Conservation (phyloP, 2,329 filamentous ascomycete species). For the Lasiodiplodia gonubiensis region DNA sequence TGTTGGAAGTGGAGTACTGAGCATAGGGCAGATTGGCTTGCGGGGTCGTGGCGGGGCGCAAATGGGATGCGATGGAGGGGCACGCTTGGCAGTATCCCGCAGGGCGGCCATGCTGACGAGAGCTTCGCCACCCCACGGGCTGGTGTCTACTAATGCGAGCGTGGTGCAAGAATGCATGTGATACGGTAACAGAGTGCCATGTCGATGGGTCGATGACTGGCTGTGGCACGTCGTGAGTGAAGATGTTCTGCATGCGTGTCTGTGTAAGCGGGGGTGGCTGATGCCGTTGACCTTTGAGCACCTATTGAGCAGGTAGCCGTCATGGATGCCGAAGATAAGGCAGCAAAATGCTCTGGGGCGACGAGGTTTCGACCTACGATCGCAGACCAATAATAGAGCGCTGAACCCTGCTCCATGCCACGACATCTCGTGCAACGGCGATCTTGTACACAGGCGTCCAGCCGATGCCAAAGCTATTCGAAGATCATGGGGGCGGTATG, state of each 20-base stretch:
- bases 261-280: neutral
- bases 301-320: neutral
- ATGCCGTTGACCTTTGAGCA: neutral
- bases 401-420: neutral
- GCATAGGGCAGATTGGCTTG: neutral
- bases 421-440: neutral
- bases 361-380: neutral
- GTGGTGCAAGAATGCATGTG: neutral
- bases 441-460: neutral
- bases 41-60: neutral
- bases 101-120: slow-evolving; percentile 6
- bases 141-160: neutral
- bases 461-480: neutral
- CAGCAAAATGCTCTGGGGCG: neutral
- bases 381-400: neutral
- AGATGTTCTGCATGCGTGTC: neutral
- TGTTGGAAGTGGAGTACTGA: neutral
- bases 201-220: neutral
- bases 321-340: neutral
- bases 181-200: slow-evolving; percentile 1
- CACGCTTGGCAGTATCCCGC: neutral
- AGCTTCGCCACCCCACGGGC: neutral
- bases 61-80: neutral
- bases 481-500: neutral
- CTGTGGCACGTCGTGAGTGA: neutral